These are phyloP conservation scores for Podospora comata DNA, from an alignment of 495 filamentous ascomycete genomes.

Conservation along the genomic window DNA sequence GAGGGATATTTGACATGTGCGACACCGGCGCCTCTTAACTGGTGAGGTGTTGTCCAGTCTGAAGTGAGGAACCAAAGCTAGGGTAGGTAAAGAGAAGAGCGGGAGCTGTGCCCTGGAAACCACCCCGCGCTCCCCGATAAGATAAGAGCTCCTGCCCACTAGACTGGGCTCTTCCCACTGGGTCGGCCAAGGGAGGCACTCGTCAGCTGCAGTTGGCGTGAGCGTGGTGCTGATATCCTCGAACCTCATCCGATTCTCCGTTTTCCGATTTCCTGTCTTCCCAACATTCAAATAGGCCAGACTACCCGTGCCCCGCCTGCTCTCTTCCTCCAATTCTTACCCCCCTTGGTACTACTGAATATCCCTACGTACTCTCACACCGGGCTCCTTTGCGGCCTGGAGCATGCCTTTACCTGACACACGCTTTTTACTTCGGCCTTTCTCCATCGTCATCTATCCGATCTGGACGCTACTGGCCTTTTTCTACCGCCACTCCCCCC, in stretches of 20 bases:
- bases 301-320: neutral
- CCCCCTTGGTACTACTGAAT: constrained; percentile 9
- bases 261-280: neutral
- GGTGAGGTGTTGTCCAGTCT: neutral
- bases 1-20: constrained; percentile 23
- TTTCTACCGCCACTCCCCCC: constrained; percentile 24
- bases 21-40: neutral
- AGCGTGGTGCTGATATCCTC: constrained; percentile 6
- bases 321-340: neutral
- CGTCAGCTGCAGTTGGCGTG: neutral
- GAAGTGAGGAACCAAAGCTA: neutral
- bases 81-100: no score
- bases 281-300: neutral
- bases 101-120: constrained; percentile 2
- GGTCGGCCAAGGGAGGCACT: neutral
- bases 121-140: constrained; percentile 33
- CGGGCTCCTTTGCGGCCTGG: constrained; percentile 25
- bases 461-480: constrained; percentile 28
- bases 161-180: neutral
- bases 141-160: constrained; percentile 32
- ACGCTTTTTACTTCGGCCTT: constrained; percentile 25
- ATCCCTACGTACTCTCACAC: constrained; percentile 9
- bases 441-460: constrained; percentile 24
- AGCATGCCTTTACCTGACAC: constrained; percentile 27
- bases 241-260: constrained; percentile 12